These are phyloP conservation scores for Boletus sp. DNA, from an alignment of 1,284 basidiomycete species.

Conservation along the genomic window DNA sequence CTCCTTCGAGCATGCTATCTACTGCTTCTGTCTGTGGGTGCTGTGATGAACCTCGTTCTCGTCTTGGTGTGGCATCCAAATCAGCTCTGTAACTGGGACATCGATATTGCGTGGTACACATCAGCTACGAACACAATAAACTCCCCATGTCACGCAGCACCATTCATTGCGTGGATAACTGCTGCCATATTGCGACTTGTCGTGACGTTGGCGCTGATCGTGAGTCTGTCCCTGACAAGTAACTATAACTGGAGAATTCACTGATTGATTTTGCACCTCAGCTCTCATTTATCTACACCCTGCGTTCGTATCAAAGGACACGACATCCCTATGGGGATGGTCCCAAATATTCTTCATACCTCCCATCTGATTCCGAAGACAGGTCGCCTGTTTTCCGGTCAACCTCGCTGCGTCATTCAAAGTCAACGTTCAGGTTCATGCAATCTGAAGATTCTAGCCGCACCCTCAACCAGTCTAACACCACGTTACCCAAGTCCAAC, in stretches of 20 bases:
- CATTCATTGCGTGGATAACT: conserved; percentile 52
- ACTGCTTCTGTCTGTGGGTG: conserved; percentile 44
- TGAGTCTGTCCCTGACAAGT: conserved; percentile 33
- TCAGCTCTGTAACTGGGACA: conserved; percentile 54
- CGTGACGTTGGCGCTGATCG: conserved; percentile 47
- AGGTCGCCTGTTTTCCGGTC: conserved; percentile 20
- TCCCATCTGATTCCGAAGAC: conserved; percentile 23
- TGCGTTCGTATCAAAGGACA: conserved; percentile 19
- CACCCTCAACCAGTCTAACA: conserved; percentile 21
- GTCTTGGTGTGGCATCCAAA: conserved; percentile 42
- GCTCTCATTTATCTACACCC: conserved; percentile 34
- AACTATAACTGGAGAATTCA: background rate
- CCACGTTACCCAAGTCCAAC: conserved; percentile 27
- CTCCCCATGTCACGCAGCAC: conserved; percentile 31
- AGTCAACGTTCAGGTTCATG: conserved; percentile 14
- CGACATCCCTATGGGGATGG: conserved; percentile 17
- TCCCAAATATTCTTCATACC: conserved; percentile 19
- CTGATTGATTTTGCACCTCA: conserved; percentile 23
- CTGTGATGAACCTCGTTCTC: conserved; percentile 52
- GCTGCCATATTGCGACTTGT: conserved; percentile 48
- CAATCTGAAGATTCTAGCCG: conserved; percentile 23
- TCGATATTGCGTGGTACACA: conserved; percentile 61
- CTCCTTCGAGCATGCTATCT: conserved; percentile 44
- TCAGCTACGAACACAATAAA: conserved; percentile 24
- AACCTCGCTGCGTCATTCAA: conserved; percentile 12